These are phyloP conservation scores for Groenewaldozyma salmanticensis DNA, from an alignment of 805 yeast genomes.

Conservation along the genomic window DNA sequence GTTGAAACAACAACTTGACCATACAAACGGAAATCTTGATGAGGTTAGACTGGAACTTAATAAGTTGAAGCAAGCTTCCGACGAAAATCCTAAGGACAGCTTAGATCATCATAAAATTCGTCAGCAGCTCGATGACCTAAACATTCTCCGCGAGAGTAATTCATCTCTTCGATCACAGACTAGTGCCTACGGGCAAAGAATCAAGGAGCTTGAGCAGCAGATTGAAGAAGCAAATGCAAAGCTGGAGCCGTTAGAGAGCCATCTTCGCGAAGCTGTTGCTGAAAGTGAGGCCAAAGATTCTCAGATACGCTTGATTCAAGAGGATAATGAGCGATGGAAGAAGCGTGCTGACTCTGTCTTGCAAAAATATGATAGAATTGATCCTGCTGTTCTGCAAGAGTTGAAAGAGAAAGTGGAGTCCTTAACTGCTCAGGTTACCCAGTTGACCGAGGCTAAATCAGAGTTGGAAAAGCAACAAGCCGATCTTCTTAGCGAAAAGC, in stretches of 20 bases:
- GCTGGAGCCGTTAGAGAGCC: conserved; percentile 37
- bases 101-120: conserved; percentile 37
- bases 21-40: conserved; percentile 41
- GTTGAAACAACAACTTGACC: conserved; percentile 41
- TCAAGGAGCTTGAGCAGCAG: conserved; percentile 33
- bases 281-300: conserved; percentile 41
- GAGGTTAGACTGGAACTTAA: conserved; percentile 40
- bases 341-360: conserved; percentile 39
- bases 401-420: conserved; percentile 10
- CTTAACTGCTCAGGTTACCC: conserved; percentile 5
- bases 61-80: conserved; percentile 25
- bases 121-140: conserved; percentile 50
- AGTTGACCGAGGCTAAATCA: background rate
- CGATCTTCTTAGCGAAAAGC: too few relatives aligned
- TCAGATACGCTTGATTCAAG: conserved; percentile 36
- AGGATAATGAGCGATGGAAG: conserved; percentile 55
- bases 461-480: background rate
- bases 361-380: conserved; percentile 37
- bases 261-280: conserved; percentile 29
- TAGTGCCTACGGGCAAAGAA: conserved; percentile 23
- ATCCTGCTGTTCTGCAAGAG: conserved; percentile 32
- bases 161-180: conserved; percentile 49
- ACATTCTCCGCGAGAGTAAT: conserved; percentile 59
- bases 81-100: conserved; percentile 12
- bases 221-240: conserved; percentile 26